Conservation (phyloP, 805 yeast genomes). For the Myxozyma neotropica region DNA sequence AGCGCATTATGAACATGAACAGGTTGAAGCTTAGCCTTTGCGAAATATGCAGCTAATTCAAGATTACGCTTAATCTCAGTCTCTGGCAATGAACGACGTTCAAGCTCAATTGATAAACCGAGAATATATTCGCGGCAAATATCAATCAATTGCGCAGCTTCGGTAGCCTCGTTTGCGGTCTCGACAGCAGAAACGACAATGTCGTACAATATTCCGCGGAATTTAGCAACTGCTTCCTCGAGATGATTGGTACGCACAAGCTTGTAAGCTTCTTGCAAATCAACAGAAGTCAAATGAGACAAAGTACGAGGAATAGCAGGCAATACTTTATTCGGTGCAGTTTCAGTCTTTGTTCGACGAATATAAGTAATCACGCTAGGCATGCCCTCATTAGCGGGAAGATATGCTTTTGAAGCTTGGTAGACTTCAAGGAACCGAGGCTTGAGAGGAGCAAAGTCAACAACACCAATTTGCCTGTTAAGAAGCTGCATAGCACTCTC, state of each 20-base stretch:
- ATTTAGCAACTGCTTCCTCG: conserved; percentile 74
- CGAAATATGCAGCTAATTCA: conserved; percentile 95
- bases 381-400: conserved; percentile 73
- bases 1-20: conserved; percentile 85
- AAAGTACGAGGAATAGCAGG: conserved; percentile 75
- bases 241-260: conserved; percentile 81
- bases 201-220: conserved; percentile 78
- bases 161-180: conserved; percentile 72
- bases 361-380: conserved; percentile 71
- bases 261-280: conserved; percentile 74
- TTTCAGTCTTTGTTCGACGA: conserved; percentile 60
- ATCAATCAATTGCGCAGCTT: conserved; percentile 68
- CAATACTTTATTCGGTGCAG: conserved; percentile 51
- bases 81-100: conserved; percentile 78
- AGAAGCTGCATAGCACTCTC: conserved; percentile 93
- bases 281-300: conserved; percentile 60
- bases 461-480: conserved; percentile 85
- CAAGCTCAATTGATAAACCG: conserved; percentile 87
- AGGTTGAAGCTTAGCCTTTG: conserved; percentile 77
- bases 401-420: conserved; percentile 71
- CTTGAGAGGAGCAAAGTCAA: conserved; percentile 84
- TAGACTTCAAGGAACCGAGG: conserved; percentile 81
- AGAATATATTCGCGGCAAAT: conserved; percentile 87
- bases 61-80: conserved; percentile 72
- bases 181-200: conserved; percentile 71